These are phyloP conservation scores for Elongisporangium senticosum DNA, from an alignment of 352 stramenopile species.

Conservation along the genomic window DNA sequence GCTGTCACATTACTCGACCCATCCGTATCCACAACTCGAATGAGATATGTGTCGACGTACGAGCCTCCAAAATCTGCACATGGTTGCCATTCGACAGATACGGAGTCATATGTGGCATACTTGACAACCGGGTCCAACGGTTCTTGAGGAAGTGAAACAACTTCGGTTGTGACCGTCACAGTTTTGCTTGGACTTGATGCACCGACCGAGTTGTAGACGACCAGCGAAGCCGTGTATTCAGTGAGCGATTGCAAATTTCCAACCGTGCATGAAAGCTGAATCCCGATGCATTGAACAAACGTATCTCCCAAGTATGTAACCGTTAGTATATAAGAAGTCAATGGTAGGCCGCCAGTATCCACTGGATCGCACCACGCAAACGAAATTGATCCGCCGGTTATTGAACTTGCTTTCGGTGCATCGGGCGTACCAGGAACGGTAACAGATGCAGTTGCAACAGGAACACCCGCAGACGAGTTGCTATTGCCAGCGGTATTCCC, in stretches of 20 bases:
- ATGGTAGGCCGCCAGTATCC: conserved; percentile 37
- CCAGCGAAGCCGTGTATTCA: conserved; percentile 34
- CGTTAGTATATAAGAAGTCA: conserved; percentile 34
- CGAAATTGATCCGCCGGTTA: conserved; percentile 37
- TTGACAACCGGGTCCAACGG: conserved; percentile 20
- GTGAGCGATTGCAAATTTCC: conserved; percentile 31
- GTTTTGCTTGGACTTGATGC: conserved; percentile 18
- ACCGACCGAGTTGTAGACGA: conserved; percentile 30
- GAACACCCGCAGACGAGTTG: conserved; percentile 5
- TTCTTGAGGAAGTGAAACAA: conserved; percentile 20
- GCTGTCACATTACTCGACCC: background rate
- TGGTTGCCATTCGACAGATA: conserved; percentile 26
- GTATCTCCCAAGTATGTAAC: conserved; percentile 14
- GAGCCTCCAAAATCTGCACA: conserved; percentile 43
- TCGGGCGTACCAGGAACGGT: conserved; percentile 22
- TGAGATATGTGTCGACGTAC: conserved; percentile 27
- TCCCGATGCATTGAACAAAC: conserved; percentile 29
- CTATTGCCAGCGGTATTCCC: conserved; percentile 27
- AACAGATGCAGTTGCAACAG: conserved; percentile 12
- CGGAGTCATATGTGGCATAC: conserved; percentile 7
- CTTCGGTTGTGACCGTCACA: conserved; percentile 16
- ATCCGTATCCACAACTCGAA: conserved; percentile 18
- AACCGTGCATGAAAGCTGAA: conserved; percentile 34
- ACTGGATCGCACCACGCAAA: conserved; percentile 40
- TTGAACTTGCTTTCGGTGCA: conserved; percentile 8